Base-by-base conservation (phyloP, 2,329 filamentous ascomycete species). In the Cryphonectria naterciae region DNA sequence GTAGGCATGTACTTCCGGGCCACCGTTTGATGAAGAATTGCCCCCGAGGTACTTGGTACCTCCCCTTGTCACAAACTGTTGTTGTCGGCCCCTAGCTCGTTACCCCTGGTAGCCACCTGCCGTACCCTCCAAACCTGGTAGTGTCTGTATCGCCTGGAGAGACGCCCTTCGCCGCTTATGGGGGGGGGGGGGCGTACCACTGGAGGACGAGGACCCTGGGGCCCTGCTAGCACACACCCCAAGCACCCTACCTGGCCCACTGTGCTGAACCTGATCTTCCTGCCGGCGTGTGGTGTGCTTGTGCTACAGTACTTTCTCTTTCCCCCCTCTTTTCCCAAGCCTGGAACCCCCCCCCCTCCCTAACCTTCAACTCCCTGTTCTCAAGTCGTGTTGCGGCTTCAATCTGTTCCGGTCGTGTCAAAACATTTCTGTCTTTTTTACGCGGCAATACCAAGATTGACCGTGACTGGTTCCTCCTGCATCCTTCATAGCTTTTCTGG, bases 381-480 rank as follows among this genome's bases (percentile, higher is more conserved):
- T 52, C 69, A 54, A 37, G 41, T 60, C 75, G 77, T 75, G 76
- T 78, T 80, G 78, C 80, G 80, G 80, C 79, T 80, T 77, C 77
- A 79, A 77, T 78, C 78, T 75, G 74, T 79, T 77, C 77, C 77
- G 77, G 74, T 75, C 77, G 79, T 79, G 77, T 77, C 78, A 78
- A 80, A 78, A 78, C 77, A 77, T 80, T 81, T 80, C 79, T 81
- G 76, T 81, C 77, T 77, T 78, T 80, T 76, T 80, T 76, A 80
- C 79, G 78, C 79, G 78, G 78, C 77, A 76, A 73, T 73, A 74
- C 75, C 77, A 68, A 72, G 41, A 25, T 64, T 43, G 37, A 28
- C 10, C 13, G 3, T 43, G 37, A 28, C 10, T n/a, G 3, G n/a
- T 64, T 32, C 39, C 61, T 64, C 41, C 61, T 64, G 22, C 43